Conservation (phyloP, 306 rosid species). For the Prunus davidiana region DNA sequence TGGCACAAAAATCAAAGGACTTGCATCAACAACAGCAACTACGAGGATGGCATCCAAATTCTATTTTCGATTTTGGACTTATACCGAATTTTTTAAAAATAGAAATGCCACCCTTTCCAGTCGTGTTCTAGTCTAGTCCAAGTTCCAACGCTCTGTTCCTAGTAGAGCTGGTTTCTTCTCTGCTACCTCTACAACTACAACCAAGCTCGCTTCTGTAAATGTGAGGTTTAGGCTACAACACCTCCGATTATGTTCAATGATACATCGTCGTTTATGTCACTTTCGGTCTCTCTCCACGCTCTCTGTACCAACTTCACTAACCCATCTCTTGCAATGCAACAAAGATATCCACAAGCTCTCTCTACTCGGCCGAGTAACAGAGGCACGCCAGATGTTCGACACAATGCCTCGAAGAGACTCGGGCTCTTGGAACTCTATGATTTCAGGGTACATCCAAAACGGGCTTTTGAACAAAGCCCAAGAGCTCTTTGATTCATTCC, state of each 20-base stretch:
- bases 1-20: too few relatives aligned
- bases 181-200: too few relatives aligned
- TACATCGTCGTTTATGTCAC: constrained; percentile 19
- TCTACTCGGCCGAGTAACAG: constrained; percentile 10
- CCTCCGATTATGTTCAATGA: constrained; percentile 27
- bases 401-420: constrained; percentile 22
- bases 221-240: not conserved
- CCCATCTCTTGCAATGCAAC: constrained; percentile 25
- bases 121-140: too few relatives aligned
- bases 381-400: constrained; percentile 32
- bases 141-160: too few relatives aligned
- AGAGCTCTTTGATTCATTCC: constrained; percentile 22
- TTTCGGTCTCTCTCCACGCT: constrained; percentile 13
- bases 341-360: constrained; percentile 18
- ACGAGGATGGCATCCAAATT: too few relatives aligned
- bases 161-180: too few relatives aligned
- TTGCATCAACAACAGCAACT: too few relatives aligned
- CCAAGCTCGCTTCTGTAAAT: not conserved
- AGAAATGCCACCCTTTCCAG: too few relatives aligned
- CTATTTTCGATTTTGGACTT: too few relatives aligned
- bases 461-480: constrained; percentile 21
- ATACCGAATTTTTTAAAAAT: too few relatives aligned
- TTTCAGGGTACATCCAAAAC: constrained; percentile 24
- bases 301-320: not conserved
- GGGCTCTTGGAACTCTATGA: constrained; percentile 27